Evolutionary conservation across 495 filamentous ascomycete species (phyloP), one percentile per base, ranked within the genome.

Genomic region (Immersiella caudata): DNA sequence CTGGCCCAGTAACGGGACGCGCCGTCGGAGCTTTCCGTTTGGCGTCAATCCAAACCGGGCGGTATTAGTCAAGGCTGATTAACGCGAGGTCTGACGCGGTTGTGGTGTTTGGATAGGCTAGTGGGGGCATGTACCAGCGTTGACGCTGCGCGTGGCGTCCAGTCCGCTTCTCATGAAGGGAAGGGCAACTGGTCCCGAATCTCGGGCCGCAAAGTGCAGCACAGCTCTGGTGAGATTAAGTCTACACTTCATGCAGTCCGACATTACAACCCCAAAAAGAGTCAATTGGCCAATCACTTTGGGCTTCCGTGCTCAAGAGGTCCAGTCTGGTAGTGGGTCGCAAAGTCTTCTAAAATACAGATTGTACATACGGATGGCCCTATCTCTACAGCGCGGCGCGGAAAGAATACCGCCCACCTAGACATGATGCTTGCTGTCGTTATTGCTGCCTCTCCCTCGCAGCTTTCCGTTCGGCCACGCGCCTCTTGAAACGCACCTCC

Each of bases 401-500:
- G 40, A 29, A 25, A 27, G 11, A 36, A 2, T 14, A 33, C 26
- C 26, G 50, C 61, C 29, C 2, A 63, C 8, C 22, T 33, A 14
- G n/a, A 25, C 27, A 35, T 67, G 24, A 52, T n/a, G 21, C 46
- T 46, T 20, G 21, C 36, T 70, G 75, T 35, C 73, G 75, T 61
- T 61, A 68, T 36, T 71, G 73, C 60, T 74, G 73, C 46, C 55
- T 59, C 40, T 84, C 81, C 35, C 79, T 76, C 61, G 74, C 68
- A 49, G 82, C 81, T 64, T 79, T 80, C 6, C 82, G 79, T 73
- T 83, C 80, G 2, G 80, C 80, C n/a, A 83, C 75, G 24, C 81
- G 75, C 68, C 75, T 78, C 80, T 83, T 83, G 67, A 82, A 84
- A 49, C 92, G 83, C 54, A 98, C 89, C 80, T 96, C 90, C 20